Conservation (phyloP, 345 rosid genomes). For the Hypericum perforatum region DNA sequence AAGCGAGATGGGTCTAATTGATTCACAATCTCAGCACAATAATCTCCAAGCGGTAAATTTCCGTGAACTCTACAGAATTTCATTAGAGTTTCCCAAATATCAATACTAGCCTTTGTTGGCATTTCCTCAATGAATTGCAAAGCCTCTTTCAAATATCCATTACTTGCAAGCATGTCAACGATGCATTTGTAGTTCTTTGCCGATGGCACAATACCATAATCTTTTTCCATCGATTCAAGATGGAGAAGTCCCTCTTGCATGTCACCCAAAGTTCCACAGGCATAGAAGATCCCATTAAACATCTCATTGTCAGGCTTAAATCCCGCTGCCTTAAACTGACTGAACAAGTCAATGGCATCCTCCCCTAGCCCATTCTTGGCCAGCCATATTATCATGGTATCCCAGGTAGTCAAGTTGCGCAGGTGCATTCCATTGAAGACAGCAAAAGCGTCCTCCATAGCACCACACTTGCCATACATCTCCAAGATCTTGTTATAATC, state of each 20-base stretch:
- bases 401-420: conserved; percentile 53
- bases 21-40: conserved; percentile 56
- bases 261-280: conserved; percentile 63
- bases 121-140: conserved; percentile 55
- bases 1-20: conserved; percentile 49
- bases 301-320: conserved; percentile 45
- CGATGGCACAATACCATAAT: conserved; percentile 46
- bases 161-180: conserved; percentile 57
- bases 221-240: conserved; percentile 56
- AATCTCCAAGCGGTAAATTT: conserved; percentile 62
- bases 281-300: conserved; percentile 45
- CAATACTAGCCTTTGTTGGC: conserved; percentile 48
- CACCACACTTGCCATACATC: conserved; percentile 60
- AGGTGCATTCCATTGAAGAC: conserved; percentile 47
- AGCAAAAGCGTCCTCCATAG: conserved; percentile 33
- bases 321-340: conserved; percentile 52
- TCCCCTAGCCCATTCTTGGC: conserved; percentile 66
- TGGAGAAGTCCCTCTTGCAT: conserved; percentile 63
- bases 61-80: conserved; percentile 65
- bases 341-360: conserved; percentile 69
- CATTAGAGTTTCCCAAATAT: conserved; percentile 78
- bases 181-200: conserved; percentile 52
- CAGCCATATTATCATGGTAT: conserved; percentile 52
- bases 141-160: conserved; percentile 71
- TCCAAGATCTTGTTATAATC: conserved; percentile 40